Conservation (phyloP, 345 rosid genomes). For the Eucalyptus shirleyi region DNA sequence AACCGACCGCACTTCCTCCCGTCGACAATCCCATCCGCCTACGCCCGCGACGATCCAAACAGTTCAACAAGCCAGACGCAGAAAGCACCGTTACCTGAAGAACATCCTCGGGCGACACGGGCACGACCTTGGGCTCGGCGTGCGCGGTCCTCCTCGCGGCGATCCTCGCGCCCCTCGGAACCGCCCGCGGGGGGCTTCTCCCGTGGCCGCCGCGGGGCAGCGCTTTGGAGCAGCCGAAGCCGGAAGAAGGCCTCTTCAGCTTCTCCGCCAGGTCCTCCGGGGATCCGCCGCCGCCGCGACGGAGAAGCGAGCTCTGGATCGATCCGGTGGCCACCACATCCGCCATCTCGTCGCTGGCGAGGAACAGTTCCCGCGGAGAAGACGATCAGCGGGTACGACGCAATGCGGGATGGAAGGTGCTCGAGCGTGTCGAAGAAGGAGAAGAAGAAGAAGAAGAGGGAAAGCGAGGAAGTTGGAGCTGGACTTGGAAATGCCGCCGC, state of each 20-base stretch:
- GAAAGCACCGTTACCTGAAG: slow-evolving; percentile 15
- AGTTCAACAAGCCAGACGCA: neutral
- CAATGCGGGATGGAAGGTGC: neutral
- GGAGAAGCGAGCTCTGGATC: slow-evolving; percentile 31
- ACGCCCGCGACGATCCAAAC: neutral
- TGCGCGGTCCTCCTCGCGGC: slow-evolving; percentile 38
- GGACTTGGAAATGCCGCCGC: slow-evolving; percentile 41
- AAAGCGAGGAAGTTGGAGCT: neutral
- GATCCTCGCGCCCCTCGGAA: slow-evolving; percentile 15
- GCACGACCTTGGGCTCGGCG: slow-evolving; percentile 49
- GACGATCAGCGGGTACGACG: neutral
- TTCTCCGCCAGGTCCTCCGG: slow-evolving; percentile 25
- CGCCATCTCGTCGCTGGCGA: slow-evolving; percentile 33
- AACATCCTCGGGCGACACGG: slow-evolving; percentile 60
- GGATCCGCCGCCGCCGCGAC: slow-evolving; percentile 35
- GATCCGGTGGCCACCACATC: slow-evolving; percentile 70
- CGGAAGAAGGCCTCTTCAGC: slow-evolving; percentile 23
- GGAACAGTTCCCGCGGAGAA: neutral
- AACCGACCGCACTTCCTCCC: neutral
- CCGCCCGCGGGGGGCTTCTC: slow-evolving; percentile 5
- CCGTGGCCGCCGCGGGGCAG: slow-evolving; percentile 10
- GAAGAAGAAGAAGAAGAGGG: neutral
- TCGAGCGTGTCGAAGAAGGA: neutral
- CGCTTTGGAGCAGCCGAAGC: slow-evolving; percentile 36
- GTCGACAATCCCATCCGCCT: neutral